These are phyloP conservation scores for Penstemon newberryi DNA, from an alignment of 257 asterid genomes.

Conservation along the genomic window DNA sequence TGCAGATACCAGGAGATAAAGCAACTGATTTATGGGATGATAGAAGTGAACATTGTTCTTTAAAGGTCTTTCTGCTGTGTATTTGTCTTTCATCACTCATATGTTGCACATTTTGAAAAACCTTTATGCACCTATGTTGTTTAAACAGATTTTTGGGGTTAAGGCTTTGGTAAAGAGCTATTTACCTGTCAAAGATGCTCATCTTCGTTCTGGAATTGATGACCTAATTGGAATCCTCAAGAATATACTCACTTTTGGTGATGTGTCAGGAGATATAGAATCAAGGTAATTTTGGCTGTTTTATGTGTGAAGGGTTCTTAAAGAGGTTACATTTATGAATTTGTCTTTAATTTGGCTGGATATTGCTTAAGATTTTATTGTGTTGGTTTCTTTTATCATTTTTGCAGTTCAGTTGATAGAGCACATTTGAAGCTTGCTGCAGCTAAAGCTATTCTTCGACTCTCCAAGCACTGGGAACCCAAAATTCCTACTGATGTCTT, in stretches of 20 bases:
- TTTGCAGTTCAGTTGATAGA: constrained; percentile 75
- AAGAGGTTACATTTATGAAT: constrained; percentile 16
- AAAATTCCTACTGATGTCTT: constrained; percentile 84
- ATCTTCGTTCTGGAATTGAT: constrained; percentile 88
- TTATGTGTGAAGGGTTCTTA: constrained; percentile 3
- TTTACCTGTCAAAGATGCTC: constrained; percentile 94
- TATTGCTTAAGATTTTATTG: constrained; percentile 21
- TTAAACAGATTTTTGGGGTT: constrained; percentile 81
- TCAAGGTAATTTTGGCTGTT: constrained; percentile 61
- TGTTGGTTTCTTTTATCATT: constrained; percentile 27
- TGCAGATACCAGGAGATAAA: constrained; percentile 62
- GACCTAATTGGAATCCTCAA: constrained; percentile 65
- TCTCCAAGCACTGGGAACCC: constrained; percentile 91
- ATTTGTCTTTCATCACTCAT: constrained; percentile 17
- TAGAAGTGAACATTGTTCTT: constrained; percentile 81
- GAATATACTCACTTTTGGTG: constrained; percentile 76
- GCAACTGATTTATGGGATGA: constrained; percentile 80
- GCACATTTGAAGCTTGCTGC: constrained; percentile 98
- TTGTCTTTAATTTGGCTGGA: constrained; percentile 8
- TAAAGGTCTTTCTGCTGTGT: constrained; percentile 59
- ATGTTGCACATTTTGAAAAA: constrained; percentile 18
- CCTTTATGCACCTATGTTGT: constrained; percentile 12
- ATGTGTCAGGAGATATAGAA: constrained; percentile 59
- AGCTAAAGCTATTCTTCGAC: constrained; percentile 94
- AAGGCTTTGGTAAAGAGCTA: constrained; percentile 95